Conservation (phyloP, 2,329 filamentous ascomycete genomes). For the Aureobasidium sp. region DNA sequence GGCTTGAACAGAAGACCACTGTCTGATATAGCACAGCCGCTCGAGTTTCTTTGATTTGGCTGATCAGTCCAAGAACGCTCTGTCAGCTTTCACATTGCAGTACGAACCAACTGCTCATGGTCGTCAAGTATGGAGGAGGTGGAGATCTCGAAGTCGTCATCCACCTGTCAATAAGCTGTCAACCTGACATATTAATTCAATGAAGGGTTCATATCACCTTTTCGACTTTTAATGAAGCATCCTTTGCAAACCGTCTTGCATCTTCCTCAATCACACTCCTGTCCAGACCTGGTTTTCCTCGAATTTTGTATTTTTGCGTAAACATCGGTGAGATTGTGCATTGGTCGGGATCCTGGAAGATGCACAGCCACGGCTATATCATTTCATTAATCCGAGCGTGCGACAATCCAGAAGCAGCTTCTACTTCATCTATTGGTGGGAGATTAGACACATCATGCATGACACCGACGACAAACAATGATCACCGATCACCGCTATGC, state of each 20-base stretch:
- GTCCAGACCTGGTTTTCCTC: background rate
- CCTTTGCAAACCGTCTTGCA: background rate
- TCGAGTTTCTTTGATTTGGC: background rate
- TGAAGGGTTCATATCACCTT: background rate
- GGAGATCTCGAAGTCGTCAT: background rate
- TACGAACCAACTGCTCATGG: background rate
- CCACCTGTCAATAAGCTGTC: background rate
- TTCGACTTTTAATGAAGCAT: background rate
- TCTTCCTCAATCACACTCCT: background rate
- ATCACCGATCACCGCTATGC: background rate
- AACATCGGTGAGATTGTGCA: background rate
- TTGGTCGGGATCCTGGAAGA: background rate
- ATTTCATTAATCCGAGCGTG: background rate
- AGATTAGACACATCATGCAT: background rate
- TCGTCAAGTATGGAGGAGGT: background rate
- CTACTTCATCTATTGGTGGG: background rate
- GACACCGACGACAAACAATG: background rate
- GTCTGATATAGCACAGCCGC: background rate
- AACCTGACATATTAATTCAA: background rate
- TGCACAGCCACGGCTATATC: background rate
- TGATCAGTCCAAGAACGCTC: background rate
- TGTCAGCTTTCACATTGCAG: background rate
- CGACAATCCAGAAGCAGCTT: background rate
- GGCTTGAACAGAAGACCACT: background rate
- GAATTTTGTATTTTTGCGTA: background rate